A percentile compares a stretch with the other conserved stretches of the same genome.
These are phyloP conservation scores for Candida qinlingensis DNA, from an alignment of 805 yeast genomes.

Conservation along the genomic window DNA sequence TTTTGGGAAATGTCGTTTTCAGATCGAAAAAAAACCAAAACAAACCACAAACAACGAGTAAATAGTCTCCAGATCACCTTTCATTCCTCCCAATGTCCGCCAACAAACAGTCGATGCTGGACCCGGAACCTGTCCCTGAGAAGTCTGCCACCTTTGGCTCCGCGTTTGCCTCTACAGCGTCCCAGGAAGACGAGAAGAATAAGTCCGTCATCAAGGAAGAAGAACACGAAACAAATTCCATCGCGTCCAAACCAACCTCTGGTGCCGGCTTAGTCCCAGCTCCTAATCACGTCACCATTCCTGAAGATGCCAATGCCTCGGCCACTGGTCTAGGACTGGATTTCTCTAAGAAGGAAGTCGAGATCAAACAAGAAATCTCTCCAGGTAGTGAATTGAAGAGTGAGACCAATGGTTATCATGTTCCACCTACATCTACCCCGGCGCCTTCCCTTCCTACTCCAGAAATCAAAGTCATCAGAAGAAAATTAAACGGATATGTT, in stretches of 20 bases:
- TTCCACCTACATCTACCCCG: not conserved
- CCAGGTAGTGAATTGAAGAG: not conserved
- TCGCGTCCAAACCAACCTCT: not conserved
- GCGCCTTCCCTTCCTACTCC: constrained; percentile 26
- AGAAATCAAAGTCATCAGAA: constrained; percentile 58
- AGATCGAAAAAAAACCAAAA: not conserved
- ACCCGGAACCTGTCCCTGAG: constrained; percentile 6
- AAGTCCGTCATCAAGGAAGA: not conserved
- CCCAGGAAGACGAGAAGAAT: not conserved
- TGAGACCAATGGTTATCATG: not conserved
- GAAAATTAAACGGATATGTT: constrained; percentile 86
- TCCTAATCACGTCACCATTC: too few species aligned
- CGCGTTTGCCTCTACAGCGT: constrained; percentile 1
- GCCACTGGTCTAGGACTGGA: constrained; percentile 9
- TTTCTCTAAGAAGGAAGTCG: constrained; percentile 2
- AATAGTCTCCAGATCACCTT: not conserved
- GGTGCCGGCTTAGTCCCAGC: not conserved
- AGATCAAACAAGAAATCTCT: constrained; percentile 1
- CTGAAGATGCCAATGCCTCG: not conserved
- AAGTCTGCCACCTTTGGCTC: not conserved
- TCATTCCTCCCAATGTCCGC: not conserved
- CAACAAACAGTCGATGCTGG: constrained; percentile 9
- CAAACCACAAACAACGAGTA: not conserved
- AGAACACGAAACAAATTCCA: not conserved
- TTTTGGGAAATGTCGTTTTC: not conserved